phyloP scores from a whole-genome alignment of 2,329 filamentous ascomycete genomes.

The Leptographium radiaticola region DNA sequence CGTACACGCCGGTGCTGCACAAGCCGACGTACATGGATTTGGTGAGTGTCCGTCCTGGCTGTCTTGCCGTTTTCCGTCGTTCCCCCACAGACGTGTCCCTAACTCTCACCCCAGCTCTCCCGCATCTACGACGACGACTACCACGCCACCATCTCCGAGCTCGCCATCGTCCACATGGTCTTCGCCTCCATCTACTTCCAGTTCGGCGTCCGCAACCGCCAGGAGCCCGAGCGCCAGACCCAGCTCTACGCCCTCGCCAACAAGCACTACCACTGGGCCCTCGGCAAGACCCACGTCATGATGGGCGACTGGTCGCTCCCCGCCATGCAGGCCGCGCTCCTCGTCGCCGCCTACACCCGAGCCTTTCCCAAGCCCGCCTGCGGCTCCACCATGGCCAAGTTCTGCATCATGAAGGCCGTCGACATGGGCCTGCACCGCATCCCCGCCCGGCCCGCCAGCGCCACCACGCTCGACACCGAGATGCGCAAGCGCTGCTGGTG shows the following conservation, averaged over 20 bases:
- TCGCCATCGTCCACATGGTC: conserved; percentile 64
- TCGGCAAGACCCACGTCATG: conserved; percentile 56
- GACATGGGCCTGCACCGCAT: conserved; percentile 66
- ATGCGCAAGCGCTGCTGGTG: conserved; percentile 71
- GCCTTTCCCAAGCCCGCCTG: conserved; percentile 70
- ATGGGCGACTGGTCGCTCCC: conserved; percentile 46
- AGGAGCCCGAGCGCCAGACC: conserved; percentile 37
- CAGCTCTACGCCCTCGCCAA: conserved; percentile 54
- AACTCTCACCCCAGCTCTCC: conserved; percentile 30
- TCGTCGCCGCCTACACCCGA: conserved; percentile 61
- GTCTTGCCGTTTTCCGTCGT: background rate
- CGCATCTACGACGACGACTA: conserved; percentile 62
- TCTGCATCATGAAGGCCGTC: conserved; percentile 54
- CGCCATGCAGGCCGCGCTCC: conserved; percentile 58
- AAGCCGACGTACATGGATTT: conserved; percentile 58
- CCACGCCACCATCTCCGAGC: conserved; percentile 48
- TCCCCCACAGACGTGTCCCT: conserved; percentile 9
- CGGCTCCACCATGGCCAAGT: conserved; percentile 53
- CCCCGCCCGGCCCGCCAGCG: conserved; percentile 34
- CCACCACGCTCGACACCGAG: conserved; percentile 53
- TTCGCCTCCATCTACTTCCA: conserved; percentile 69
- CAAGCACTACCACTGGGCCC: conserved; percentile 63
- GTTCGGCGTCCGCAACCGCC: conserved; percentile 55
- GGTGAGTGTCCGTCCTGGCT: conserved; percentile 29
- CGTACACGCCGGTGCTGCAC: conserved; percentile 66